A percentile compares a stretch with the other conserved stretches of the same genome.
Evolutionary conservation across 768 basidiomycete species (phyloP).

Genomic region (Leccinum fibrillosum): DNA sequence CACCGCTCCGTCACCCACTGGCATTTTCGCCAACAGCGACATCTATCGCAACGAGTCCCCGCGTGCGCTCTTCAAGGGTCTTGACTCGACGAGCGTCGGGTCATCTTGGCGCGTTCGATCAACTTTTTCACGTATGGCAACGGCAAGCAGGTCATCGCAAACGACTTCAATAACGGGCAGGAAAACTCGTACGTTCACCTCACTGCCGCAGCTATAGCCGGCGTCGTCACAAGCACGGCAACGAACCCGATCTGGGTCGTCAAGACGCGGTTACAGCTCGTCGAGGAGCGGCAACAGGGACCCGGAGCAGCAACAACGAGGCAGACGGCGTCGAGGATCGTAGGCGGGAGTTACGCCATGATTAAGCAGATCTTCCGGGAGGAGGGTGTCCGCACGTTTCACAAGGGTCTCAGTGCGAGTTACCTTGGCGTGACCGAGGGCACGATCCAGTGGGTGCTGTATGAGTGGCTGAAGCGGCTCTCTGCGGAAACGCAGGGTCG

Average conservation of each 20-base stretch:
- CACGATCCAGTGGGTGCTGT: slow-evolving; percentile 96
- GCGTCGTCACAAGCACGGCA: slow-evolving; percentile 80
- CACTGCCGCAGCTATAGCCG: slow-evolving; percentile 79
- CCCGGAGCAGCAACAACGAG: not conserved
- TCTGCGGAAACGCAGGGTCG: slow-evolving; percentile 50
- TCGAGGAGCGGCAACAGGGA: slow-evolving; percentile 27
- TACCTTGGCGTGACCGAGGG: slow-evolving; percentile 95
- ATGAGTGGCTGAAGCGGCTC: slow-evolving; percentile 85
- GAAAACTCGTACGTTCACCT: slow-evolving; percentile 90
- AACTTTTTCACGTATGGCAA: slow-evolving; percentile 99
- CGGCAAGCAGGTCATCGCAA: slow-evolving; percentile 87
- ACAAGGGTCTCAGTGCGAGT: slow-evolving; percentile 92
- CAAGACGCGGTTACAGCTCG: slow-evolving; percentile 91
- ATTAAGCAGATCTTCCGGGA: slow-evolving; percentile 73
- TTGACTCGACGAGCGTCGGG: slow-evolving; percentile 95
- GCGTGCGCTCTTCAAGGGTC: slow-evolving; percentile 87
- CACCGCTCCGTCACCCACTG: not conserved
- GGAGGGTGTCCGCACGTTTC: slow-evolving; percentile 86
- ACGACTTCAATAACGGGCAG: slow-evolving; percentile 66
- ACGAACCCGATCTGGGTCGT: slow-evolving; percentile 99
- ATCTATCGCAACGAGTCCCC: slow-evolving; percentile 89
- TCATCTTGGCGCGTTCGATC: slow-evolving; percentile 93
- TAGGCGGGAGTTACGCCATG: slow-evolving; percentile 56
- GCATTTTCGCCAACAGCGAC: slow-evolving; percentile 45
- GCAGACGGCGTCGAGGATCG: slow-evolving; percentile 23